Evolutionary conservation across 768 basidiomycete species (phyloP).

Genomic region (Termitomyces sp.): DNA sequence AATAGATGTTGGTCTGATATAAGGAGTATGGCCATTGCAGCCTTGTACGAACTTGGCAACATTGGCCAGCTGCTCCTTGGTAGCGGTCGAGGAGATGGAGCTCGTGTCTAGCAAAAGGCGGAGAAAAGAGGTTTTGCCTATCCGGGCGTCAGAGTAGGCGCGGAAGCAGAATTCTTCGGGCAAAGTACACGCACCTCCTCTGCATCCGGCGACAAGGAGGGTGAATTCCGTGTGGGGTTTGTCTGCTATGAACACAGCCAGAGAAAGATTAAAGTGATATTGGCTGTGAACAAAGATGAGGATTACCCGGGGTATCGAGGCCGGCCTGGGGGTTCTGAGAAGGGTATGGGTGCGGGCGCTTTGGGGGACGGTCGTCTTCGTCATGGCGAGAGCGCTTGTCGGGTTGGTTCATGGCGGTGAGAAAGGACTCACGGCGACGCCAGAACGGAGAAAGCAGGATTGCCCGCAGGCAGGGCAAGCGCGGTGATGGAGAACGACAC

Average conservation of each 20-base stretch:
- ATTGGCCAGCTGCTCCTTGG: slow-evolving; percentile 72
- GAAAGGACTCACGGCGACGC: slow-evolving; percentile 38
- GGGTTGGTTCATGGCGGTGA: slow-evolving; percentile 47
- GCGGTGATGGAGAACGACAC: slow-evolving; percentile 51
- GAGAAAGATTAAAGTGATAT: slow-evolving; percentile 13
- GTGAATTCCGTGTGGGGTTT: slow-evolving; percentile 41
- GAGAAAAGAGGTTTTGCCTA: slow-evolving; percentile 83
- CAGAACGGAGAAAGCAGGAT: slow-evolving; percentile 48
- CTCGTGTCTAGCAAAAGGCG: slow-evolving; percentile 81
- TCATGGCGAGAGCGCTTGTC: slow-evolving; percentile 46
- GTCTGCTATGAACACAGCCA: slow-evolving; percentile 20
- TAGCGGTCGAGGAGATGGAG: slow-evolving; percentile 53
- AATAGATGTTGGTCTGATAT: slow-evolving; percentile 64
- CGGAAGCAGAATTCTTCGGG: slow-evolving; percentile 9
- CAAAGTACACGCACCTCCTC: slow-evolving; percentile 46
- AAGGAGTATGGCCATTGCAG: slow-evolving; percentile 64
- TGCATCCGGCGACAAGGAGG: slow-evolving; percentile 76
- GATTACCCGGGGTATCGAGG: slow-evolving; percentile 34
- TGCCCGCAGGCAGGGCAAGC: slow-evolving; percentile 58
- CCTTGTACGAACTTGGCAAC: slow-evolving; percentile 82
- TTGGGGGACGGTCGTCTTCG: slow-evolving; percentile 25
- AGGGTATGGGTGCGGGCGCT: slow-evolving; percentile 17
- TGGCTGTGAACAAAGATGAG: slow-evolving; percentile 10
- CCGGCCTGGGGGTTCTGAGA: slow-evolving; percentile 14
- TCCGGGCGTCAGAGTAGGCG: slow-evolving; percentile 26